Conservation (phyloP, 768 basidiomycete genomes). For the Amanita brunnescens region DNA sequence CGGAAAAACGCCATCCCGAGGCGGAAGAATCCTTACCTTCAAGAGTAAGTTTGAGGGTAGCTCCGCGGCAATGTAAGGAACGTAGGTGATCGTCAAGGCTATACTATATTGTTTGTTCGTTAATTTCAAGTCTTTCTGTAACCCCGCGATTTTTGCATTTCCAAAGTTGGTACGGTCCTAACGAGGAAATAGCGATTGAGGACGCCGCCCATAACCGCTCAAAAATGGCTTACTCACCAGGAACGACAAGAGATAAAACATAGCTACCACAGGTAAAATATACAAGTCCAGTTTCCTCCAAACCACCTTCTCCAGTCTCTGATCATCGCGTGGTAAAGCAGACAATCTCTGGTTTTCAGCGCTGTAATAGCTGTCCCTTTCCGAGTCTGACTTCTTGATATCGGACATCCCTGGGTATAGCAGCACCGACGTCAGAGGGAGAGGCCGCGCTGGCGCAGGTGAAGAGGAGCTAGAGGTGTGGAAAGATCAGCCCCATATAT, state of each 20-base stretch:
- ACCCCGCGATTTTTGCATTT: conserved; percentile 54
- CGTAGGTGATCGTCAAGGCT: conserved; percentile 38
- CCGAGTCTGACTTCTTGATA: too few species aligned
- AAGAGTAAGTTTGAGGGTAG: conserved; percentile 54
- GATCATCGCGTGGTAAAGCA: conserved; percentile 13
- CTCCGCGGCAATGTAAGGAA: conserved; percentile 51
- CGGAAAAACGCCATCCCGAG: too few species aligned
- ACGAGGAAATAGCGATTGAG: neutral
- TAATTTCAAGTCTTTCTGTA: conserved; percentile 46
- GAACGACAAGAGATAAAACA: conserved; percentile 46
- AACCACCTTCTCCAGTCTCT: conserved; percentile 29
- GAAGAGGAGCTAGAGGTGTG: too few species aligned
- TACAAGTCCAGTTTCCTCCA: conserved; percentile 43
- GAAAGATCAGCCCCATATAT: too few species aligned
- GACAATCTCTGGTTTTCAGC: neutral
- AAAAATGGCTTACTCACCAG: conserved; percentile 26
- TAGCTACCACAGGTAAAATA: conserved; percentile 38
- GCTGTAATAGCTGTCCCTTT: neutral
- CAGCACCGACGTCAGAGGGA: too few species aligned
- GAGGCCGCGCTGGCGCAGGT: too few species aligned
- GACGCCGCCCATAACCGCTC: neutral
- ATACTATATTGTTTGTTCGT: conserved; percentile 41
- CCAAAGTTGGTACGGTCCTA: conserved; percentile 48
- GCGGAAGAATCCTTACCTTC: conserved; percentile 26
- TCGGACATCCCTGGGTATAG: too few species aligned